phyloP scores from a whole-genome alignment of 441 rosid genomes.

The Pelargonium myrrhifolium region DNA sequence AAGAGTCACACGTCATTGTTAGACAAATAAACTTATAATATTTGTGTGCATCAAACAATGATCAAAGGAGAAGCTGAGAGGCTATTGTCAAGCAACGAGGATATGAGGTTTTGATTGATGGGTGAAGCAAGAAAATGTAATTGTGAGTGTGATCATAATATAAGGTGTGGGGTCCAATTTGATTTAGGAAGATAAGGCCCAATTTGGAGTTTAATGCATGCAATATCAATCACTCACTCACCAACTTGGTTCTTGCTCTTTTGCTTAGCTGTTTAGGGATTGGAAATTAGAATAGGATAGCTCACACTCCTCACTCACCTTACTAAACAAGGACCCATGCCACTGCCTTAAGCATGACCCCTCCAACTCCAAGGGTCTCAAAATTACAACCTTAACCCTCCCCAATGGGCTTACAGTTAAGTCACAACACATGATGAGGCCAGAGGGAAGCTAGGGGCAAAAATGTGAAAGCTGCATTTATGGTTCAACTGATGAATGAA shows the following conservation, averaged over 20 bases:
- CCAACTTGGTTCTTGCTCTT: no score
- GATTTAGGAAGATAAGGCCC: constrained; percentile 19
- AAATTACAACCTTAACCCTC: not conserved
- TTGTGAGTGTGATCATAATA: not conserved
- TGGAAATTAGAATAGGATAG: not conserved
- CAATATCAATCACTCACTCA: not conserved
- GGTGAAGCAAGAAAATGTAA: no score
- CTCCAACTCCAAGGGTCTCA: not conserved
- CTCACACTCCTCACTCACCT: constrained; percentile 9
- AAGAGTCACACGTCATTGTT: no score
- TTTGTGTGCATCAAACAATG: no score
- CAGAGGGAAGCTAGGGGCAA: no score
- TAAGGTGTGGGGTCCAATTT: constrained; percentile 27
- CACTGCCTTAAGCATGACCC: no score
- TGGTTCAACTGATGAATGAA: not conserved
- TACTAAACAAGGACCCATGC: constrained; percentile 7
- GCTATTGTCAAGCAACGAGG: no score
- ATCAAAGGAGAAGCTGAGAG: no score
- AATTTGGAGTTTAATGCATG: constrained; percentile 22
- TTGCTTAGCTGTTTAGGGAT: constrained; percentile 15
- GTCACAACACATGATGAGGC: no score
- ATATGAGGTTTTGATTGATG: no score
- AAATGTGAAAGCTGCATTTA: not conserved
- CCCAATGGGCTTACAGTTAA: no score
- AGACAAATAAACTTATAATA: no score